Conservation (phyloP, 371 early-diverging fungal genomes). For the Rhizopus delemar region DNA sequence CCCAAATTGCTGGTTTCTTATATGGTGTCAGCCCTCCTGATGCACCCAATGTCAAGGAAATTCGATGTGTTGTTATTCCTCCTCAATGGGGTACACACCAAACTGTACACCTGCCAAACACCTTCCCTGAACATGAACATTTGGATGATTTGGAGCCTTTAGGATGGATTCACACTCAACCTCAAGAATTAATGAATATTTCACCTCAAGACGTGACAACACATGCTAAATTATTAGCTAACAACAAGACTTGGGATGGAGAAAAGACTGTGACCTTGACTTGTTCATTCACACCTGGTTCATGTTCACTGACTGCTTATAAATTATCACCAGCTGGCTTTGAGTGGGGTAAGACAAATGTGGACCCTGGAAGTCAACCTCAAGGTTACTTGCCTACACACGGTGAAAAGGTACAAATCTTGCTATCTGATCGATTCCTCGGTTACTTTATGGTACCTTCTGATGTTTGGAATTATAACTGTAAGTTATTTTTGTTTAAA, state of each 20-base stretch:
- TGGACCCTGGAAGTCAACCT: conserved; percentile 77
- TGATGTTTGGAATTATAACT: conserved; percentile 93
- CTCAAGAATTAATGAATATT: conserved; percentile 89
- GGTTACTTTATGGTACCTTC: conserved; percentile 98
- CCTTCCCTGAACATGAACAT: conserved; percentile 88
- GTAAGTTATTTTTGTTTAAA: no score
- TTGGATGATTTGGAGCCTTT: conserved; percentile 92
- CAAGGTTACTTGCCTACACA: conserved; percentile 86
- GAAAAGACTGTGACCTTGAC: conserved; percentile 90
- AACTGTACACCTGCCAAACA: conserved; percentile 88
- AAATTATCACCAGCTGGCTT: conserved; percentile 93
- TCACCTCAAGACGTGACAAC: conserved; percentile 90
- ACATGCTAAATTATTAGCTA: conserved; percentile 86
- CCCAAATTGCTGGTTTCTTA: conserved; percentile 93
- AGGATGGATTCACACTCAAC: conserved; percentile 98
- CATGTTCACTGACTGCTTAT: conserved; percentile 94
- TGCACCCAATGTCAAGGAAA: conserved; percentile 94
- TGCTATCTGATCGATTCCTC: conserved; percentile 91
- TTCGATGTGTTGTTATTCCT: conserved; percentile 91
- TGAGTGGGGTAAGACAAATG: conserved; percentile 92
- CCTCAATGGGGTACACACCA: conserved; percentile 98
- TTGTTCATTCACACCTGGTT: conserved; percentile 96
- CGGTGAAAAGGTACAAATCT: conserved; percentile 94
- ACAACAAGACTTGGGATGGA: conserved; percentile 93
- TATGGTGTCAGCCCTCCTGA: conserved; percentile 94